phyloP scores from a whole-genome alignment of 2,329 filamentous ascomycete genomes.

The Malbranchea cinnamomea region DNA sequence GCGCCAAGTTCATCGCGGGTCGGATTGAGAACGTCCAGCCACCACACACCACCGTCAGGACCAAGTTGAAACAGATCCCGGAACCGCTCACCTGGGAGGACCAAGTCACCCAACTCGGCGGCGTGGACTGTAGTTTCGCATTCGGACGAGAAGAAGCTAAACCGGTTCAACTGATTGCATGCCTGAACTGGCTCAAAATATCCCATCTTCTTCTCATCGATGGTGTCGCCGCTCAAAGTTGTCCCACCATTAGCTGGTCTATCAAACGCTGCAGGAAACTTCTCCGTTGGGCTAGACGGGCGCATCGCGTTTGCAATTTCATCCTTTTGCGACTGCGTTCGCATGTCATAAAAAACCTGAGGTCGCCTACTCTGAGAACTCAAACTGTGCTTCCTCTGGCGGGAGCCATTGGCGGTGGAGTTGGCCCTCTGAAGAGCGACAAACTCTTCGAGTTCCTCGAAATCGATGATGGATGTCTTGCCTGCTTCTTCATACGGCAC shows the following conservation, averaged over 20 bases:
- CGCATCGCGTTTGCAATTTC: conserved; percentile 21
- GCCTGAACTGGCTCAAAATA: conserved; percentile 25
- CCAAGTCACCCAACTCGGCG: conserved; percentile 69
- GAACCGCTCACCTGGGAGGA: conserved; percentile 80
- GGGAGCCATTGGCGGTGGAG: conserved; percentile 15
- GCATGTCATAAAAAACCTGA: conserved; percentile 48
- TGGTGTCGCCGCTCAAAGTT: conserved; percentile 9
- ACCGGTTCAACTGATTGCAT: conserved; percentile 55
- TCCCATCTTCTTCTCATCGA: conserved; percentile 21
- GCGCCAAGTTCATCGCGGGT: conserved; percentile 76
- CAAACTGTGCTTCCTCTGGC: conserved; percentile 28
- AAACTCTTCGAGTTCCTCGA: conserved; percentile 86
- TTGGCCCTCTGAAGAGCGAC: conserved; percentile 47
- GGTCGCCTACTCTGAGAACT: conserved; percentile 36
- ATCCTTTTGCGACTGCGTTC: conserved; percentile 26
- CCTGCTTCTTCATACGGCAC: conserved; percentile 63
- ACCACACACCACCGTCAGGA: conserved; percentile 78
- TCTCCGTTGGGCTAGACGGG: conserved; percentile 13
- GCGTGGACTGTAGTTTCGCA: conserved; percentile 89
- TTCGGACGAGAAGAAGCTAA: conserved; percentile 94
- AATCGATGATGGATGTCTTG: conserved; percentile 72
- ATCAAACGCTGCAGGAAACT: conserved; percentile 10
- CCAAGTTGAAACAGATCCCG: conserved; percentile 68
- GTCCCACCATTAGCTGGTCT: not conserved
- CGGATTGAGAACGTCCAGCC: conserved; percentile 86